These are phyloP conservation scores for Magnusiomyces fungicola DNA, from an alignment of 1,139 yeast species.

Conservation along the genomic window DNA sequence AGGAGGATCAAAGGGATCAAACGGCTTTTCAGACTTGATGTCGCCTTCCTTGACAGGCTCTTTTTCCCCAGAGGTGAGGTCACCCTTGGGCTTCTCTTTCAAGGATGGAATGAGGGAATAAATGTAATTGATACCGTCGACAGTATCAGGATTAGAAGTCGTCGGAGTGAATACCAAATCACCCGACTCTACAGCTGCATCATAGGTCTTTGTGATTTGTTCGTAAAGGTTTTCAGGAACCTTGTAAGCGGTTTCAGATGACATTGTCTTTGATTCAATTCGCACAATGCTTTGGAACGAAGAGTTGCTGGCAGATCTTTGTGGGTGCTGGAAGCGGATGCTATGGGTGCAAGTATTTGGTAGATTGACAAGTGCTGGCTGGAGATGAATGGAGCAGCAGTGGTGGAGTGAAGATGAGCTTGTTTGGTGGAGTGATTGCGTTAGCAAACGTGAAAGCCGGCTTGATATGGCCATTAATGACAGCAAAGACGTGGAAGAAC, in stretches of 20 bases:
- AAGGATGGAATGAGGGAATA: constrained; percentile 45
- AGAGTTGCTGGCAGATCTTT: too few relatives aligned
- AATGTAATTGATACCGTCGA: constrained; percentile 33
- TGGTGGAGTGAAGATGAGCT: too few relatives aligned
- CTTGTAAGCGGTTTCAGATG: background rate
- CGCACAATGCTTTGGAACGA: background rate
- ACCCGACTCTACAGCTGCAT: constrained; percentile 30
- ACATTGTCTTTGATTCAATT: too few relatives aligned
- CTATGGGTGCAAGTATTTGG: too few relatives aligned
- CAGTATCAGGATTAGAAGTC: constrained; percentile 20
- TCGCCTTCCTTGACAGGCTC: constrained; percentile 24
- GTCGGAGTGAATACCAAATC: constrained; percentile 28
- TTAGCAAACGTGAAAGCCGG: too few relatives aligned
- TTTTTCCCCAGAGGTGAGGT: constrained; percentile 9
- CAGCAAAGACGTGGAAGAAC: too few relatives aligned
- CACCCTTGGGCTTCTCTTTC: constrained; percentile 47
- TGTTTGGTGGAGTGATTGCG: too few relatives aligned
- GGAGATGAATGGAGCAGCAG: too few relatives aligned
- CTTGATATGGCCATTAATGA: too few relatives aligned
- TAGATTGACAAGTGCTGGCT: too few relatives aligned
- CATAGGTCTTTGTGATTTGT: constrained; percentile 26
- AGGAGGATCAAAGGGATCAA: constrained; percentile 73
- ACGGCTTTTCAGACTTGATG: constrained; percentile 26
- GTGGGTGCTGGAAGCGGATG: too few relatives aligned
- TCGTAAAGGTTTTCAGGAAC: constrained; percentile 16